Percentiles rank a stretch among this genome's conserved stretches.
Evolutionary conservation across 306 rosid species (phyloP).

Genomic region (Hippophae gyantsensis): DNA sequence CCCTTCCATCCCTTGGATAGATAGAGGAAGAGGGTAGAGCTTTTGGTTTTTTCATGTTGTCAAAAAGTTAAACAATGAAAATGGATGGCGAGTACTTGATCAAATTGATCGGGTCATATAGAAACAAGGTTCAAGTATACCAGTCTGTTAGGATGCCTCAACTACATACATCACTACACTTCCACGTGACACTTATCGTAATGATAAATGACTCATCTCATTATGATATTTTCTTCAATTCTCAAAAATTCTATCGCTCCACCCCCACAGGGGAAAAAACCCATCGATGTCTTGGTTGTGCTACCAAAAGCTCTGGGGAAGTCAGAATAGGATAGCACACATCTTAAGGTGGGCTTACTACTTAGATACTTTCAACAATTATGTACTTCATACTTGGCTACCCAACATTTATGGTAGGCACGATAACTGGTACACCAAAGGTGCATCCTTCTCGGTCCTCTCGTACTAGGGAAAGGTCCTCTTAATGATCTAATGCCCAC

Average conservation of each 20-base stretch:
- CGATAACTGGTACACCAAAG: background rate
- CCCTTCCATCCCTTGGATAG: conserved; percentile 1
- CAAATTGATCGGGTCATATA: too few species aligned
- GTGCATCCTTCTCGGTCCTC: background rate
- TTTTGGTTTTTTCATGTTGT: conserved; percentile 1
- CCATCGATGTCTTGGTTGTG: too few species aligned
- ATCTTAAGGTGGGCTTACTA: too few species aligned
- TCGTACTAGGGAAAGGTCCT: background rate
- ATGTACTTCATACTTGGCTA: too few species aligned
- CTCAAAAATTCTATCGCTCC: too few species aligned
- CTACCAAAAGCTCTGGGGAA: conserved; percentile 2
- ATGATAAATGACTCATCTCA: background rate
- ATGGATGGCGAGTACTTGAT: too few species aligned
- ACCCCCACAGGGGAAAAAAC: too few species aligned
- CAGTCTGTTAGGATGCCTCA: too few species aligned
- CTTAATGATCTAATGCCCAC: background rate
- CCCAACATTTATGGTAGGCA: background rate
- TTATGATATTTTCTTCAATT: too few species aligned
- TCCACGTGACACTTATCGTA: background rate
- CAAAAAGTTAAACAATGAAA: background rate
- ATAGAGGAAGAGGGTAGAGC: background rate
- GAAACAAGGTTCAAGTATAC: too few species aligned
- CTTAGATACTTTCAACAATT: too few species aligned
- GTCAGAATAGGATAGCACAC: background rate
- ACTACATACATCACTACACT: too few species aligned